These are phyloP conservation scores for Pulveroboletus frians DNA, from an alignment of 768 basidiomycete genomes.

Conservation along the genomic window DNA sequence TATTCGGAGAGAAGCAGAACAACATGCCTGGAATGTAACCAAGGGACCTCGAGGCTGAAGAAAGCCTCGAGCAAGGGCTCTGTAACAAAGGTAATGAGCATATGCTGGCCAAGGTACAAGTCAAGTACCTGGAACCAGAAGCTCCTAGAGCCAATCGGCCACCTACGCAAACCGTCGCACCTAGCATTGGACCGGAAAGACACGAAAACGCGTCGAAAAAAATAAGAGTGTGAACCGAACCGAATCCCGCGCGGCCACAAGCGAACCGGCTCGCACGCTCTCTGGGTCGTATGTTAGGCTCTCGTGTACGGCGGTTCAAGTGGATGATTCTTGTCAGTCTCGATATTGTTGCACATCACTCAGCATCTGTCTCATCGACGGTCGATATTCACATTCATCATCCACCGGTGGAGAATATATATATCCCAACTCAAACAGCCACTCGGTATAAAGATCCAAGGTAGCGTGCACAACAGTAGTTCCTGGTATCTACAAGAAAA, in stretches of 20 bases:
- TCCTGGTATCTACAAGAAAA: conserved; percentile 20
- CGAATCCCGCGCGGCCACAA: neutral
- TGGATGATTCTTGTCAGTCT: no score
- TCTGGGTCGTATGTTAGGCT: no score
- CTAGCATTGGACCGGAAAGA: conserved; percentile 15
- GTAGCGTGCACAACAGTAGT: conserved; percentile 6
- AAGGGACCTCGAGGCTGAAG: conserved; percentile 9
- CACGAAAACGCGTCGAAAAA: conserved; percentile 1
- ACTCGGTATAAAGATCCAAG: neutral
- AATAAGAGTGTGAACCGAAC: conserved; percentile 11
- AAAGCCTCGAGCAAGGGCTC: conserved; percentile 10
- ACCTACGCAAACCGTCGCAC: conserved; percentile 17
- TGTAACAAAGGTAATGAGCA: conserved; percentile 14
- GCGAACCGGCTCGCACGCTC: conserved; percentile 18
- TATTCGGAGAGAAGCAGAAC: neutral
- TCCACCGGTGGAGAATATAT: neutral
- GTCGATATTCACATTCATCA: neutral
- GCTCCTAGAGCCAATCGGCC: conserved; percentile 23
- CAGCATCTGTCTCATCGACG: no score
- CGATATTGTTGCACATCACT: no score
- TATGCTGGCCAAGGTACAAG: neutral
- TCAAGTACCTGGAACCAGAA: conserved; percentile 18
- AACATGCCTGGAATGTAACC: conserved; percentile 19
- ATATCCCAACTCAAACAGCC: neutral
- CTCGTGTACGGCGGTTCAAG: no score